Base-by-base conservation (phyloP, 768 basidiomycete species). In the Crucibulum laeve region DNA sequence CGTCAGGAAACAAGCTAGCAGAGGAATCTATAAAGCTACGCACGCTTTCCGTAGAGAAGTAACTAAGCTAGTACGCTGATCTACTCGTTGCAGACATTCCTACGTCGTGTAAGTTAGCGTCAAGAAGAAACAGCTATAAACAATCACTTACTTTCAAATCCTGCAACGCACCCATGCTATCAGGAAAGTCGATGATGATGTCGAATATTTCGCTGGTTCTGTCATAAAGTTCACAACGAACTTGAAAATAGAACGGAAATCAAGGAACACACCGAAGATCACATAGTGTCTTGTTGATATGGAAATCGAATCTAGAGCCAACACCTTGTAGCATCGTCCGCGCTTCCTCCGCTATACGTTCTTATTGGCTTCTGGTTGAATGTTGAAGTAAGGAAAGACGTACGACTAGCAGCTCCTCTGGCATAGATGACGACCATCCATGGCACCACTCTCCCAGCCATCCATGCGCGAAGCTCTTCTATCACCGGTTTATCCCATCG, bases 161-260 rank as follows among this genome's bases (percentile, higher is more conserved):
- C 44, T 86, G 76, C 15, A 98, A 65, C 0, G 92, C 93, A 3
- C 84, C 81, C 50, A 70, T 73, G 0, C 94, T 95, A 47, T 93
- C 88, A 0, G 95, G 93, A 53, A 81, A 94, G 54, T 95, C 91
- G 43, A 97, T 83, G 45, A 98, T 95, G 44, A 98, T 96, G 51
- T 95, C 91, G 57, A 96, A 98, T 15, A 98, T 85, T 60, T 98
- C 94, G 38, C 69, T 73, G 45, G 80, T 85, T 25, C 83, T 84
- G 47, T 14, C 14, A 28, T 5, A 15, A 42, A 26, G 17, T 26
- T 40, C 22, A 25, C 26, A n/a, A 11, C 14, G 14, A 42, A n/a
- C 30, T 32, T 13, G n/a, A 19, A 38, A n/a, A 18, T 17, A 17
- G 5, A 22, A 21, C 7, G 22, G 26, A 7, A 19, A 2, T 4